Evolutionary conservation across 2,329 filamentous ascomycete genomes (phyloP).

Genomic region (Coniella vitis): DNA sequence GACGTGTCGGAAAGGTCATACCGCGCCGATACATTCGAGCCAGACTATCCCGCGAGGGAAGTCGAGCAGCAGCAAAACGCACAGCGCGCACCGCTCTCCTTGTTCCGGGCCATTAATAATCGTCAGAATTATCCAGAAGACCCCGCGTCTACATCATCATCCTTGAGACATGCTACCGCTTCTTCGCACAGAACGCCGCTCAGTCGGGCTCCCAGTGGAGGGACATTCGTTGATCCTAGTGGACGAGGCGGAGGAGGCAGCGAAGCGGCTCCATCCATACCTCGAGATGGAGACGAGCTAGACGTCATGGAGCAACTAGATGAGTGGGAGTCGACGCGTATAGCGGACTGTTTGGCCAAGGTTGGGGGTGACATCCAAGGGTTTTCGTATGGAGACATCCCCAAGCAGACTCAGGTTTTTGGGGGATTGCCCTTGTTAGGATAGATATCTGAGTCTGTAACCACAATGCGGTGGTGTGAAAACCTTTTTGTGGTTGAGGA

Average conservation of each 20-base stretch:
- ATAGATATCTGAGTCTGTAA: neutral
- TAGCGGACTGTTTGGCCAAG: conserved; percentile 21
- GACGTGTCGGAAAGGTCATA: conserved; percentile 21
- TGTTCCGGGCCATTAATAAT: conserved; percentile 34
- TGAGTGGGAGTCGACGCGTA: conserved; percentile 17
- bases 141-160: no score
- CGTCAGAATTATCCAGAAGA: neutral
- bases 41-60: conserved; percentile 16
- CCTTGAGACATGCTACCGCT: no score
- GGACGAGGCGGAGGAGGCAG: neutral
- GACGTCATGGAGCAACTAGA: neutral
- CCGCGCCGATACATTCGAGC: conserved; percentile 26
- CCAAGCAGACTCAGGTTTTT: conserved; percentile 2
- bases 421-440: conserved; percentile 4
- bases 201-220: no score
- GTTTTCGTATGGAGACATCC: conserved; percentile 13
- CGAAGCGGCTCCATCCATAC: neutral
- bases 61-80: conserved; percentile 18
- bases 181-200: no score
- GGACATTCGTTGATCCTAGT: no score
- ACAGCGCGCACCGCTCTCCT: conserved; percentile 25
- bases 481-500: neutral
- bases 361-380: conserved; percentile 16
- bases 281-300: neutral
- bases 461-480: neutral